Evolutionary conservation across 148 eudicot genomes (phyloP).

Genomic region (Chenopodium berlandieri): DNA sequence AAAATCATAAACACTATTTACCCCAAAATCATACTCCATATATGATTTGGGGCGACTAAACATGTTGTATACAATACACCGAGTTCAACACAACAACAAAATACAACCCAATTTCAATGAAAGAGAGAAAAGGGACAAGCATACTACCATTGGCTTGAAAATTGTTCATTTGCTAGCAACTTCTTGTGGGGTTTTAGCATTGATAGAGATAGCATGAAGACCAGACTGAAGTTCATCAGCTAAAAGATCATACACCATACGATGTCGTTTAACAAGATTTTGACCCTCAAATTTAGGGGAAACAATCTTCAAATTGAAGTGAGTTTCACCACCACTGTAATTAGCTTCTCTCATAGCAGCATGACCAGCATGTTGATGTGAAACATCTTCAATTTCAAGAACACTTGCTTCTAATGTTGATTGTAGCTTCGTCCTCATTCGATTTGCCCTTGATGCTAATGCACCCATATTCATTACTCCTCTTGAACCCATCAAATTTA

Average conservation of each 20-base stretch:
- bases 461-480: conserved; percentile 13
- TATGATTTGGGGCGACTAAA: background rate
- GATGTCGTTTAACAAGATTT: conserved; percentile 66
- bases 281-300: conserved; percentile 65
- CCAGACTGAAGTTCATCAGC: conserved; percentile 70
- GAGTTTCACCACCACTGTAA: conserved; percentile 57
- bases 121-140: background rate
- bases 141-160: conserved; percentile 8
- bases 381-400: conserved; percentile 67
- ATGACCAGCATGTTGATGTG: conserved; percentile 73
- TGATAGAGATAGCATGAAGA: conserved; percentile 70
- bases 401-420: conserved; percentile 45
- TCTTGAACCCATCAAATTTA: background rate
- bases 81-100: background rate
- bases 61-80: background rate
- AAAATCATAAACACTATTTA: too few species aligned
- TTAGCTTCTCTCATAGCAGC: conserved; percentile 46
- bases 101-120: background rate
- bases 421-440: conserved; percentile 65
- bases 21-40: too few species aligned
- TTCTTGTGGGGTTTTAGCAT: conserved; percentile 73
- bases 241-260: conserved; percentile 67
- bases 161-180: conserved; percentile 7
- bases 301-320: conserved; percentile 64
- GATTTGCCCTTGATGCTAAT: conserved; percentile 48